Percentiles rank a stretch among this genome's conserved stretches.
Conservation (phyloP, 106 monocot species). For the Hemerocallis citrina region DNA sequence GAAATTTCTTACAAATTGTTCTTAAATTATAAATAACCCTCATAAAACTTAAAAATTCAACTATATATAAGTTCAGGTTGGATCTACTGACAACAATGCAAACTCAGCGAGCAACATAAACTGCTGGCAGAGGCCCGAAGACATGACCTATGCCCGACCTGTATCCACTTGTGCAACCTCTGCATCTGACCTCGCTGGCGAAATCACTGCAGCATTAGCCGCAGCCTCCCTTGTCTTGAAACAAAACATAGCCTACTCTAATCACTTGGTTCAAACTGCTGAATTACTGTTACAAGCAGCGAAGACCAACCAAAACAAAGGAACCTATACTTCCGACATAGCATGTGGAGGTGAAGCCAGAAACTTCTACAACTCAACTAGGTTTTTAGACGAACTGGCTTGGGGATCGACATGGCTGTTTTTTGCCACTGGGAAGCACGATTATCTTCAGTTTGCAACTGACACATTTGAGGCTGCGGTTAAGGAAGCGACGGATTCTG, state of each 20-base stretch:
- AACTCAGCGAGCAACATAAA: slow-evolving; percentile 4
- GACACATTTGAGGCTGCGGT: slow-evolving; percentile 11
- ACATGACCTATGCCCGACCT: slow-evolving; percentile 19
- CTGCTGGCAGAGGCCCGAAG: slow-evolving; percentile 47
- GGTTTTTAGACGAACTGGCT: slow-evolving; percentile 24
- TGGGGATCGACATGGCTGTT: slow-evolving; percentile 44
- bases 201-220: slow-evolving; percentile 25
- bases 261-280: slow-evolving; percentile 8
- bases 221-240: slow-evolving; percentile 31
- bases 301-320: neutral
- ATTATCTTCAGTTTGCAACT: slow-evolving; percentile 16
- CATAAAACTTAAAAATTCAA: too few species aligned
- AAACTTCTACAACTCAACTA: slow-evolving; percentile 21
- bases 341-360: slow-evolving; percentile 20
- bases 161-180: slow-evolving; percentile 14
- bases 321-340: slow-evolving; percentile 12
- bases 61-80: slow-evolving; percentile 13
- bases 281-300: slow-evolving; percentile 9
- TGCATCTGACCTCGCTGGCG: slow-evolving; percentile 28
- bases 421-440: slow-evolving; percentile 25
- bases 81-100: slow-evolving; percentile 4
- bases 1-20: too few species aligned
- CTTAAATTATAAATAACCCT: too few species aligned
- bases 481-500: neutral
- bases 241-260: slow-evolving; percentile 7